A percentile compares a stretch with the other conserved stretches of the same genome.
Evolutionary conservation across 2,329 filamentous ascomycete genomes (phyloP).

Genomic region (Pseudopithomyces chartarum): DNA sequence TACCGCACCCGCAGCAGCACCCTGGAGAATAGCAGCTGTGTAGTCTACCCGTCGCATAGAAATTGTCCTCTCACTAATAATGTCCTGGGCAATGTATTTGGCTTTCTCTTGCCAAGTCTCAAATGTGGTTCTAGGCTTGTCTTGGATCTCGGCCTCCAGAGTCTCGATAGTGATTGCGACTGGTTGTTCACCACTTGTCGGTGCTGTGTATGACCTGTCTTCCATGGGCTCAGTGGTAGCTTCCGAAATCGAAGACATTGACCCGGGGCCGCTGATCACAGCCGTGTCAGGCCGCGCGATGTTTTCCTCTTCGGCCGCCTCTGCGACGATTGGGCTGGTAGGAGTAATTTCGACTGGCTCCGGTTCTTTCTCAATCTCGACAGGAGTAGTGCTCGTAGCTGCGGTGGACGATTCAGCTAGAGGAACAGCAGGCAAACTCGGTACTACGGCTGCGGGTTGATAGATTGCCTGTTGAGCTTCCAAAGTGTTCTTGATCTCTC

Average conservation of each 20-base stretch:
- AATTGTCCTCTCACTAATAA: constrained; percentile 52
- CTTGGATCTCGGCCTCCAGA: constrained; percentile 17
- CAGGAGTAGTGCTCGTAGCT: constrained; percentile 18
- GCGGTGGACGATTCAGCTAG: not conserved
- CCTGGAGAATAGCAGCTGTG: constrained; percentile 51
- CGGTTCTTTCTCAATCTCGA: constrained; percentile 22
- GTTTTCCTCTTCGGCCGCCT: not conserved
- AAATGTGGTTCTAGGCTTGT: constrained; percentile 9
- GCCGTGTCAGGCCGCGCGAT: constrained; percentile 4
- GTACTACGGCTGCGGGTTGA: constrained; percentile 14
- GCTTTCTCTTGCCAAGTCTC: constrained; percentile 30
- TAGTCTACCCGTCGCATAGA: constrained; percentile 53
- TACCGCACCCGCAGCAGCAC: constrained; percentile 49
- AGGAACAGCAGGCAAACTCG: not conserved
- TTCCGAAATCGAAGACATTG: constrained; percentile 8
- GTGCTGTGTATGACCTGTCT: not conserved
- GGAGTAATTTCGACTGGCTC: constrained; percentile 17
- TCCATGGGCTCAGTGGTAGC: constrained; percentile 7
- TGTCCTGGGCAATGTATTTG: constrained; percentile 31
- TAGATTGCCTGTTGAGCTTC: constrained; percentile 36
- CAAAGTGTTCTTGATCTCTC: constrained; percentile 62
- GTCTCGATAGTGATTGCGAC: constrained; percentile 21
- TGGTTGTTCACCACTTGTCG: constrained; percentile 14
- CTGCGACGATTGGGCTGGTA: not conserved
- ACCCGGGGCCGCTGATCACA: no score